Evolutionary conservation across 1,139 yeast species (phyloP), one percentile per base, ranked within the genome.

Genomic region (Geotrichum australiense): DNA sequence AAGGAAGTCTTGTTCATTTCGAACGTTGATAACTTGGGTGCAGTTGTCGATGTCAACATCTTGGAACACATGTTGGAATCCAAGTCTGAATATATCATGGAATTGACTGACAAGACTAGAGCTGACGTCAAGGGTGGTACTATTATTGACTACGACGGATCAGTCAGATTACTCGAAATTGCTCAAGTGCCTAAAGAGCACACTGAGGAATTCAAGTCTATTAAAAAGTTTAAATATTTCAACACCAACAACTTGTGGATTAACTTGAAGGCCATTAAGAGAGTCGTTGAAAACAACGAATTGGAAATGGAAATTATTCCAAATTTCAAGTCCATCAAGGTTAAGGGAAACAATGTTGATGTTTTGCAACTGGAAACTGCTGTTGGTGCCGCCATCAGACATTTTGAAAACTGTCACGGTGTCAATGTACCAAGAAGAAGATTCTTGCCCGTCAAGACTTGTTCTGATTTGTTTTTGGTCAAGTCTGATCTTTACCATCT

Each of bases 71-170:
- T 91, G 95, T 68, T 86, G 52, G 94, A 84, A 58, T 76, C 94
- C 36, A 81, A 81, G 42, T 78, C 96, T 45, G 97, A 93, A 69
- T 91, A 89, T 65, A 80, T 91, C 57, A 91, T 91, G 98, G 98
- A 91, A 69, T 77, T 91, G 64, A 93, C 98, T 47, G 95, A 91
- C 69, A 91, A 91, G 73, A 91, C 98, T 43, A 81, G 98, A 67
- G 98, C 98, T 37, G 98, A 91, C 65, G 98, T 91, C 59, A 91
- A 91, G 70, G 98, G 98, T 71, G 98, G 98, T 73, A 91, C 98
- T 54, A 77, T 91, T 64, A 89, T 91, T 64, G 87, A 86, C 67
- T 91, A 93, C 65, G 93, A 87, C 56, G 97, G 97, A 49, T 80
- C 82, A 59, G 96, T 91, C 48, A 80, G 96, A 67, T 76, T 91